phyloP scores from a whole-genome alignment of 208 protist genomes.

The Leishmania tropica region DNA sequence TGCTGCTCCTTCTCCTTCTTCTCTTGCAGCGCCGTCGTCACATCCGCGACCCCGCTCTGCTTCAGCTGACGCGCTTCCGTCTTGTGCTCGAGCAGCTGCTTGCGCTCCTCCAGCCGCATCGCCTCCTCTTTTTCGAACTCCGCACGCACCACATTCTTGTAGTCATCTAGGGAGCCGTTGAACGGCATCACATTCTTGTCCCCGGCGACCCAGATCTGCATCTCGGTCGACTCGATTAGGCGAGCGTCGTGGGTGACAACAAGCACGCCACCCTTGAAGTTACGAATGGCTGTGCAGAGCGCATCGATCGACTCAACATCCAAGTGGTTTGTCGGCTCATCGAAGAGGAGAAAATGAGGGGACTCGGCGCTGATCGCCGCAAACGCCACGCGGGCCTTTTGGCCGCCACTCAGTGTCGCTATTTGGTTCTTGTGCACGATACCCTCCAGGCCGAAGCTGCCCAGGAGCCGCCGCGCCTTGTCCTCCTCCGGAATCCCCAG shows the following conservation, averaged over 20 bases:
- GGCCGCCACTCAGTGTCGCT: slow-evolving; percentile 92
- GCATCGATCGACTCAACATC: slow-evolving; percentile 93
- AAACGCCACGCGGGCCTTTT: slow-evolving; percentile 95
- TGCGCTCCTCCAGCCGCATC: slow-evolving; percentile 45
- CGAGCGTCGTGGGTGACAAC: slow-evolving; percentile 92
- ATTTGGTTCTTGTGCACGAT: slow-evolving; percentile 91
- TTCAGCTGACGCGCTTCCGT: slow-evolving; percentile 54
- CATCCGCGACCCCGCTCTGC: slow-evolving; percentile 42
- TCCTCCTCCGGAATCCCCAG: slow-evolving; percentile 73
- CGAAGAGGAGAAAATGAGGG: slow-evolving; percentile 95
- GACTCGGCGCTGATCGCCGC: slow-evolving; percentile 89
- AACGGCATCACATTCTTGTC: slow-evolving; percentile 82
- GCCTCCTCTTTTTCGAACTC: slow-evolving; percentile 78
- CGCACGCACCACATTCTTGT: slow-evolving; percentile 78
- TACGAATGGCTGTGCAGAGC: slow-evolving; percentile 79
- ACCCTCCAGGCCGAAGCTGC: slow-evolving; percentile 89
- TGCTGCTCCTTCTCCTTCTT: slow-evolving; percentile 39
- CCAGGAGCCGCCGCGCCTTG: slow-evolving; percentile 83
- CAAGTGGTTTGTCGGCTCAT: slow-evolving; percentile 96
- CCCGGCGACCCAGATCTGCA: slow-evolving; percentile 91
- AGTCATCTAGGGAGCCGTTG: slow-evolving; percentile 80
- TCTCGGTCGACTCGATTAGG: slow-evolving; percentile 88
- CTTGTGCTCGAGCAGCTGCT: slow-evolving; percentile 53
- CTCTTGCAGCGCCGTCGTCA: slow-evolving; percentile 51
- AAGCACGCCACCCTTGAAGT: slow-evolving; percentile 89